Evolutionary conservation across 371 early-diverging fungal species (phyloP).

Genomic region (Homolaphlyctis polyrhiza): DNA sequence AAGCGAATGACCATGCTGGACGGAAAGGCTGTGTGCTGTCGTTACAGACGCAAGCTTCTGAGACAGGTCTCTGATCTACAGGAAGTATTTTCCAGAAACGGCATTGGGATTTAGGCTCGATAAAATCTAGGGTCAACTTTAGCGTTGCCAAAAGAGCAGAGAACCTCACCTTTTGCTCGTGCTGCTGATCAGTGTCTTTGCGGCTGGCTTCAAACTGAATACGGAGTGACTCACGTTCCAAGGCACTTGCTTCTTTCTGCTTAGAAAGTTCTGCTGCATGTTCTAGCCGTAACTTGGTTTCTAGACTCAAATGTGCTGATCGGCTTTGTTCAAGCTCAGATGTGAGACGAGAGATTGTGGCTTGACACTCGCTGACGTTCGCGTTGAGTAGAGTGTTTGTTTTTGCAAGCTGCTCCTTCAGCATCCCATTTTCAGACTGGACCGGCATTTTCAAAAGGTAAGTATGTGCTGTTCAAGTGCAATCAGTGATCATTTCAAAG

Average conservation of each 20-base stretch:
- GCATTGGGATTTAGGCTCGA: slow-evolving; percentile 1
- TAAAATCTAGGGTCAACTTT: no score
- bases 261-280: slow-evolving; percentile 26
- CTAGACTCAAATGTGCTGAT: slow-evolving; percentile 19
- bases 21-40: slow-evolving; percentile 7
- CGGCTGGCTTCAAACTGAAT: slow-evolving; percentile 16
- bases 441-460: not conserved
- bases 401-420: slow-evolving; percentile 15
- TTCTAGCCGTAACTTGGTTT: slow-evolving; percentile 15
- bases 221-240: slow-evolving; percentile 24
- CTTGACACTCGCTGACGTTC: slow-evolving; percentile 6
- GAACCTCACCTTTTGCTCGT: slow-evolving; percentile 30
- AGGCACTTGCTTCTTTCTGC: slow-evolving; percentile 22
- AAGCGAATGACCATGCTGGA: slow-evolving; percentile 15
- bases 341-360: slow-evolving; percentile 3
- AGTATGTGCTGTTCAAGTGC: not conserved
- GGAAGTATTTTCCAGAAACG: not conserved
- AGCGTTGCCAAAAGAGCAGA: no score
- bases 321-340: slow-evolving; percentile 27
- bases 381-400: slow-evolving; percentile 18
- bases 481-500: slow-evolving; percentile 5
- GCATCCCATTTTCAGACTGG: slow-evolving; percentile 10
- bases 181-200: slow-evolving; percentile 10
- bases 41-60: slow-evolving; percentile 1
- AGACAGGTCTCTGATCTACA: not conserved